A percentile compares a stretch with the other conserved stretches of the same genome.
Conservation (phyloP, 306 rosid genomes). For the Prunus davidiana region DNA sequence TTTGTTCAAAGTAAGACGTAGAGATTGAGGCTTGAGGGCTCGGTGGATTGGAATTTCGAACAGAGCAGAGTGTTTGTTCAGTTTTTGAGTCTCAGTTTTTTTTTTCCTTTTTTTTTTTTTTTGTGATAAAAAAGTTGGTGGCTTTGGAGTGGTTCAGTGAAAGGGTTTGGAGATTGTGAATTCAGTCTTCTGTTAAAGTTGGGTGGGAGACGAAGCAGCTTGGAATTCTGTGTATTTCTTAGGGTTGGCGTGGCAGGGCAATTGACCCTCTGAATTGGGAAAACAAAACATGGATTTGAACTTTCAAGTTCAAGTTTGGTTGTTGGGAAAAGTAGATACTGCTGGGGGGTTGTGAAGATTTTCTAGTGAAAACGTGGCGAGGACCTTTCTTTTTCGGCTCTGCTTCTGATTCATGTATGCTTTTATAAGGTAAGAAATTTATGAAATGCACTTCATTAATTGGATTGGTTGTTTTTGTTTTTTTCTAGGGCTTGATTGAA, state of each 20-base stretch:
- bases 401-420: slow-evolving; percentile 32
- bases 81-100: neutral
- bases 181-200: neutral
- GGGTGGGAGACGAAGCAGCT: neutral
- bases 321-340: neutral
- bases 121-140: slow-evolving; percentile 1
- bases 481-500: neutral
- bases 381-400: slow-evolving; percentile 13
- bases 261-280: neutral
- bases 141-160: slow-evolving; percentile 4
- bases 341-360: neutral
- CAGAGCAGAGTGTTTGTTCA: slow-evolving; percentile 8
- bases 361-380: slow-evolving; percentile 14
- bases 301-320: neutral
- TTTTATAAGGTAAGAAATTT: slow-evolving; percentile 38
- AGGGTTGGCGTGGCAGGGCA: neutral
- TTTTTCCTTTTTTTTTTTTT: neutral
- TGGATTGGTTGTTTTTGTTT: neutral
- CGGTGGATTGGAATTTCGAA: slow-evolving; percentile 1
- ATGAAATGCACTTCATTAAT: slow-evolving; percentile 19
- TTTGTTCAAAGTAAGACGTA: neutral
- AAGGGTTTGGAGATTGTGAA: neutral
- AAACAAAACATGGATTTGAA: neutral
- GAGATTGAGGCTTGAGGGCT: neutral
- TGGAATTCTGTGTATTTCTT: neutral